These are phyloP conservation scores for Colletotrichum sp. DNA, from an alignment of 2,329 filamentous ascomycete genomes.

Conservation along the genomic window DNA sequence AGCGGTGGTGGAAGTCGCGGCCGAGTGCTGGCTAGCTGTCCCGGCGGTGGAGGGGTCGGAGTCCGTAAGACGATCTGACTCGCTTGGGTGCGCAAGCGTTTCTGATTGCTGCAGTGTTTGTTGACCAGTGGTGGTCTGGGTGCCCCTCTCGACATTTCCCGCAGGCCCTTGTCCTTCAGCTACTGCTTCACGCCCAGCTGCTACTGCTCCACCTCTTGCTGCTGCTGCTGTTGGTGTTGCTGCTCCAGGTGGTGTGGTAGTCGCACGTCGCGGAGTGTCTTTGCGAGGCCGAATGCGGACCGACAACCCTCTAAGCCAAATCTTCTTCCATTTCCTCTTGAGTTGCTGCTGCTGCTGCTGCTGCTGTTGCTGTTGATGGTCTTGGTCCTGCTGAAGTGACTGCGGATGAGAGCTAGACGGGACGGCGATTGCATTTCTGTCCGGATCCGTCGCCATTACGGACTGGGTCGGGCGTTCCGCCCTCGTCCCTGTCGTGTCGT, in stretches of 20 bases:
- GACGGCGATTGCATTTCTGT: neutral
- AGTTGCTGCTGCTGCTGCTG: conserved; percentile 3
- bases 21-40: conserved; percentile 6
- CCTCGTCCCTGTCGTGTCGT: neutral
- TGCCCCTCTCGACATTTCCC: conserved; percentile 7
- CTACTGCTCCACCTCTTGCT: neutral
- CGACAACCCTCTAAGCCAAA: conserved; percentile 6
- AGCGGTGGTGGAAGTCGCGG: conserved; percentile 10
- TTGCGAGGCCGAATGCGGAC: conserved; percentile 17
- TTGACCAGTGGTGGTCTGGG: conserved; percentile 1
- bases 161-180: neutral
- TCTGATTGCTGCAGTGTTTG: conserved; percentile 6
- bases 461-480: neutral
- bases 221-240: neutral
- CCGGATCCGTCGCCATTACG: conserved; percentile 10
- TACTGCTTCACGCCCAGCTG: neutral
- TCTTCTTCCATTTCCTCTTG: conserved; percentile 15
- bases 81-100: neutral
- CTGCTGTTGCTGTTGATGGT: neutral
- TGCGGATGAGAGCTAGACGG: neutral
- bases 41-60: conserved; percentile 1
- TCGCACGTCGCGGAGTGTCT: neutral
- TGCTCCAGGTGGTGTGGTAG: neutral
- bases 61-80: conserved; percentile 2
- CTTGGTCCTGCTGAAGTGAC: neutral